Evolutionary conservation across 495 filamentous ascomycete species (phyloP).

Genomic region (Tuber calosporum): DNA sequence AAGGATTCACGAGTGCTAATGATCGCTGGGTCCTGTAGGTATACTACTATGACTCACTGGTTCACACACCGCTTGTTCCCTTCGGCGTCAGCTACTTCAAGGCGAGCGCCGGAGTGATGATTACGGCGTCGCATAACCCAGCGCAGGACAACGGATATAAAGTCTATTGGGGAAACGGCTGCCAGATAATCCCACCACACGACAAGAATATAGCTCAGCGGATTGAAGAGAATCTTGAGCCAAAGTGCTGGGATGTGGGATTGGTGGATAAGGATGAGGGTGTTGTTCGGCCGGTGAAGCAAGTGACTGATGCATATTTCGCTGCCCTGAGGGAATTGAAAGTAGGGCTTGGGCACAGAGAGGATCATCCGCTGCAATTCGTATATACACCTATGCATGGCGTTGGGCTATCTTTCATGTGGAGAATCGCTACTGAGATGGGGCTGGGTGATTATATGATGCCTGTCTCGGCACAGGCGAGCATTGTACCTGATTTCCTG

Average conservation of each 20-base stretch:
- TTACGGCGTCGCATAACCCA: constrained; percentile 60
- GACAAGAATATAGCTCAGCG: constrained; percentile 56
- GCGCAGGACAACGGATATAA: constrained; percentile 68
- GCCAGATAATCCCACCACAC: constrained; percentile 62
- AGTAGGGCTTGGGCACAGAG: not conserved
- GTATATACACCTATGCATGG: constrained; percentile 69
- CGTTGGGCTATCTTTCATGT: constrained; percentile 52
- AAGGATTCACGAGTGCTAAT: not conserved
- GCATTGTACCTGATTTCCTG: not conserved
- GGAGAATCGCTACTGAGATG: constrained; percentile 46
- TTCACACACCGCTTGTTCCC: constrained; percentile 63
- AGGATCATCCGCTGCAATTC: constrained; percentile 41
- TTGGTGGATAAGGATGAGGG: constrained; percentile 44
- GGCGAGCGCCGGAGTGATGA: constrained; percentile 63
- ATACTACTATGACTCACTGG: constrained; percentile 52
- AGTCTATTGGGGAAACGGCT: constrained; percentile 64
- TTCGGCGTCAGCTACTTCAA: constrained; percentile 54
- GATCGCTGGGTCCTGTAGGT: constrained; percentile 42
- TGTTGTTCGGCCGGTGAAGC: constrained; percentile 45
- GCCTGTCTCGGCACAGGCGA: constrained; percentile 47
- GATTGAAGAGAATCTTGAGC: constrained; percentile 55
- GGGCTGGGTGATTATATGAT: constrained; percentile 46
- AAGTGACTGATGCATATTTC: constrained; percentile 47
- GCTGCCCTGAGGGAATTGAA: constrained; percentile 42
- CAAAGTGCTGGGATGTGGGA: constrained; percentile 49